Evolutionary conservation across 1,284 basidiomycete species (phyloP), one percentile per base, ranked within the genome.

Genomic region (Sporisorium iseilematis-ciliati): DNA sequence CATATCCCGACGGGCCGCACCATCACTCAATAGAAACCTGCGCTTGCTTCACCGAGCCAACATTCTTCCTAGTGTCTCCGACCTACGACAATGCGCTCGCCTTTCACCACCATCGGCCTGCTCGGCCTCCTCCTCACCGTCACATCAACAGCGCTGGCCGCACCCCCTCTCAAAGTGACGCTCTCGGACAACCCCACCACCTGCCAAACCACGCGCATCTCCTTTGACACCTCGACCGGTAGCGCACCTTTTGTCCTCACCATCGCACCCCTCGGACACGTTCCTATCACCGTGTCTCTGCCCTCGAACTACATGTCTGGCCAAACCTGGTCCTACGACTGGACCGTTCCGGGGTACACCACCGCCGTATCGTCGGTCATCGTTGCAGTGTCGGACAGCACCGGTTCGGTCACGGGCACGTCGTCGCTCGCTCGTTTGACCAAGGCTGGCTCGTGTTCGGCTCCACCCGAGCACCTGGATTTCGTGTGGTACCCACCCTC

Each of bases 171-270:
- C 46, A 53, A 60, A 57, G 65, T 74, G 20, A 50, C 57, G 12
- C 51, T 74, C 31, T 68, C 71, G 18, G 46, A 43, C 49, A 62
- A 65, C n/a, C 72, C 66, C 2, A 63, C 66, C 16, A 66, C 74
- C 62, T 68, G 70, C 33, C 51, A 60, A 23, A 56, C 65, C 5
- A 62, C 73, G 42, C 64, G 20, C 18, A 40, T 77, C 43, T 48
- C 62, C 20, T 77, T 65, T 65, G 75, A 77, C 29, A 59, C 67
- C 11, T 69, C 75, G 1, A 26, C 52, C 7, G 75, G 75, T 20
- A 68, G 59, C 14, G 75, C 65, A 42, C 75, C 75, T 4, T 77
- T 70, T 70, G 74, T 70, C 7, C 51, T 77, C 54, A 77, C 70
- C 3, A 58, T 77, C 2, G 75, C 75, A 1, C 75, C 75, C 3